Evolutionary conservation across 192 early-diverging fungal species (phyloP).

Genomic region (Umbelopsis isabellina): DNA sequence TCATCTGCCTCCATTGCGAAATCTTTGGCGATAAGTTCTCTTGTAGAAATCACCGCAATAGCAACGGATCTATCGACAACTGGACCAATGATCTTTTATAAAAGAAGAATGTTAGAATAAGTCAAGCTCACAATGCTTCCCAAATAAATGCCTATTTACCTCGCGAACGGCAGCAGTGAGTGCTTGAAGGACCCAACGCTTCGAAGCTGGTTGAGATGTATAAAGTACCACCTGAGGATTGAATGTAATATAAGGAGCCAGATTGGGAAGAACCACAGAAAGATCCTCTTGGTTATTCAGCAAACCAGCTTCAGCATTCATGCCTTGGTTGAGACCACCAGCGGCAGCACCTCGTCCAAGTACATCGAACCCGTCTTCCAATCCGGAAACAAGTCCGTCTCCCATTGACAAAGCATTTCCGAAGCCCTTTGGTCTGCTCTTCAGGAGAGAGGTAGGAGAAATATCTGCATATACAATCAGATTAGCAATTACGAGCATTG

Average conservation of each 20-base stretch:
- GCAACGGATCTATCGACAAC: constrained; percentile 93
- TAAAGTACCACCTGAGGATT: constrained; percentile 84
- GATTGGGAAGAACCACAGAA: constrained; percentile 52
- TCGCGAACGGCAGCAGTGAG: constrained; percentile 38
- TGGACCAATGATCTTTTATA: constrained; percentile 66
- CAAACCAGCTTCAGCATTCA: constrained; percentile 1
- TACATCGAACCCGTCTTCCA: constrained; percentile 10
- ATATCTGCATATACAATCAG: constrained; percentile 48
- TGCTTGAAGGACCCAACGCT: constrained; percentile 76
- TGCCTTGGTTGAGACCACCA: constrained; percentile 7
- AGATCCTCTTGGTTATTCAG: not conserved
- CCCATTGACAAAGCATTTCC: constrained; percentile 17
- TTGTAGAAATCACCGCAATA: constrained; percentile 90
- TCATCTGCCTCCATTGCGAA: constrained; percentile 96
- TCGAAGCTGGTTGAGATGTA: constrained; percentile 81
- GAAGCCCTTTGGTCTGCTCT: constrained; percentile 55
- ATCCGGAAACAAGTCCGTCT: not conserved
- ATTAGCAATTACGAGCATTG: not conserved
- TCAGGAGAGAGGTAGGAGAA: constrained; percentile 65
- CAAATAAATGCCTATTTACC: constrained; percentile 1
- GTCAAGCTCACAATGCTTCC: not conserved
- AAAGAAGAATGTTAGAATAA: not conserved
- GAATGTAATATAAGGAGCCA: constrained; percentile 73
- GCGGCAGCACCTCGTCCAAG: not conserved
- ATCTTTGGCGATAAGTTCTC: constrained; percentile 93